Evolutionary conservation across 2,329 filamentous ascomycete species (phyloP).

Genomic region (Fusarium sp.): DNA sequence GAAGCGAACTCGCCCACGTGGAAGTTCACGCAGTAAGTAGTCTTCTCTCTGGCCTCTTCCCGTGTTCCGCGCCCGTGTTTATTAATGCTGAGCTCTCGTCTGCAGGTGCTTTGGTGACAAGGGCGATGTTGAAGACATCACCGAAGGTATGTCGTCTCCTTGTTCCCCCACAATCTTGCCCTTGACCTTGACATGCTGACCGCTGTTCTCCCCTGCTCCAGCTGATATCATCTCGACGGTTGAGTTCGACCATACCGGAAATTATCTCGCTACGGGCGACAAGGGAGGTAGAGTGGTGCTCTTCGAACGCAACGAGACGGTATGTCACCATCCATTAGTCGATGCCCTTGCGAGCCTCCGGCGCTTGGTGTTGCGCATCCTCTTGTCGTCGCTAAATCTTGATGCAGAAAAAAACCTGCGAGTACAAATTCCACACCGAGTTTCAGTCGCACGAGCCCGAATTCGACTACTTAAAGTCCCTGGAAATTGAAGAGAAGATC

Average conservation of each 20-base stretch:
- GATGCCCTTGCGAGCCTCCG: conserved; percentile 1
- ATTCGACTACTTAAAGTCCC: conserved; percentile 98
- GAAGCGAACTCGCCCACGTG: conserved; percentile 95
- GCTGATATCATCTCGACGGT: conserved; percentile 94
- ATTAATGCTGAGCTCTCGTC: conserved; percentile 35
- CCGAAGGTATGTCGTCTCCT: conserved; percentile 76
- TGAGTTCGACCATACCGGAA: conserved; percentile 90
- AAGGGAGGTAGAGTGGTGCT: conserved; percentile 88
- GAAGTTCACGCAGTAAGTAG: conserved; percentile 98
- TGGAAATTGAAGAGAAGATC: conserved; percentile 99
- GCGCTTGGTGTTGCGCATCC: conserved; percentile 1
- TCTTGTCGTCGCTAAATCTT: conserved; percentile 26
- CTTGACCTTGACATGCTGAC: conserved; percentile 36
- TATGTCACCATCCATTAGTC: conserved; percentile 58
- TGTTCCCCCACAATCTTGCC: conserved; percentile 20
- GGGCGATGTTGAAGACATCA: conserved; percentile 98
- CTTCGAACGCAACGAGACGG: conserved; percentile 95
- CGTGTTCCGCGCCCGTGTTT: conserved; percentile 9
- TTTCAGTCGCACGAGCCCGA: conserved; percentile 99
- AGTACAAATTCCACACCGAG: conserved; percentile 99
- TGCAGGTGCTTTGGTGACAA: conserved; percentile 98
- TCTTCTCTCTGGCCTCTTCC: conserved; percentile 2
- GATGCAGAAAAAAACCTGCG: conserved; percentile 96
- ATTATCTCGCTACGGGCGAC: conserved; percentile 90
- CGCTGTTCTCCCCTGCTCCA: conserved; percentile 51